Base-by-base conservation (phyloP, 345 rosid species). In the Eucalyptus regnans region DNA sequence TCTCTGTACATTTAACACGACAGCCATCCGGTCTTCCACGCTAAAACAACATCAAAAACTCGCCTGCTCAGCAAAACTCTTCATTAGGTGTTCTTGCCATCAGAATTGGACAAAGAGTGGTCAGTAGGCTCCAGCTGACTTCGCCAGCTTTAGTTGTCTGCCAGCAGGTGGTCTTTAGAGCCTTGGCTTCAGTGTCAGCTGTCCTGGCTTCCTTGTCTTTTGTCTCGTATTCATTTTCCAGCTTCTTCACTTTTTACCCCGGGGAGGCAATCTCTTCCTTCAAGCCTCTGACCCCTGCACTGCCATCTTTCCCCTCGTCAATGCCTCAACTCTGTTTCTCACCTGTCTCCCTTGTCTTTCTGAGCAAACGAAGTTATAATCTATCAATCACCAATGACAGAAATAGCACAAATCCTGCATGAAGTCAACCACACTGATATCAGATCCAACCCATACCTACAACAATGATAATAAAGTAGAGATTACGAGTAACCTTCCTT, bases 341-440 rank as follows among this genome's bases (percentile, higher is more conserved):
- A n/a, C 92, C 93, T 86, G 90, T 91, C 88, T 93, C 98, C 96
- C 93, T 94, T 60, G 96, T 90, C 94, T 95, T 95, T 88, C 98
- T 93, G 31, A 97, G 93, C 18, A 93, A 87, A 7, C 96, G 93
- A n/a, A 97, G 95, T 64, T 97, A 97, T 54, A 96, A 89, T 88
- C 99, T 91, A 87, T 97, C 99, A 31, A 96, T 94, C 99, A 97
- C 96, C 80, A 96, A 90, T 4, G 96, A 66, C 6, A 95, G 96
- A 92, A 95, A 95, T 8, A 95, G 89, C 92, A 95, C 64, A 81
- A 97, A 97, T 49, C 98, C 99, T 96, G 95, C 89, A 87, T 18
- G 54, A 49, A 49, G 58, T 20, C 31, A 66, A 87, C 33, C 52
- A 7, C 88, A 48, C 33, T 60, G n/a, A 48, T 62, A 62, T 29